Conservation (phyloP, 371 early-diverging fungal species). For the Choanephora cucurbitarum region DNA sequence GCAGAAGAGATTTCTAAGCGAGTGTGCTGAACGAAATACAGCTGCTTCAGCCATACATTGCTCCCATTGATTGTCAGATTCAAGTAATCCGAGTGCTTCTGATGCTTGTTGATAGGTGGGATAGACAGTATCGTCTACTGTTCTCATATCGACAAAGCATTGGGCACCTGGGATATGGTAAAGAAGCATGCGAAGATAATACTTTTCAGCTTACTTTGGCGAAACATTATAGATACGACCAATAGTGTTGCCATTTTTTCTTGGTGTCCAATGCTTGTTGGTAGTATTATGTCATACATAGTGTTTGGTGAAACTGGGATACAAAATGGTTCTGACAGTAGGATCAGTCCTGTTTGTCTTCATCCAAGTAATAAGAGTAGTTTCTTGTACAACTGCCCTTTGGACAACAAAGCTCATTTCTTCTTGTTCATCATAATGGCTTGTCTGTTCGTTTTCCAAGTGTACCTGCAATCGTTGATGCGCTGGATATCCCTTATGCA, state of each 20-base stretch:
- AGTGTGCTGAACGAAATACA: not conserved
- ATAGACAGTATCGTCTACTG: slow-evolving; percentile 5
- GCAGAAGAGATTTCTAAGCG: slow-evolving; percentile 18
- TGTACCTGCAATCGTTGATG: not conserved
- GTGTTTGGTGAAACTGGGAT: slow-evolving; percentile 16
- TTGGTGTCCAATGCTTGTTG: not conserved
- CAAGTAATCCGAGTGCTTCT: slow-evolving; percentile 11
- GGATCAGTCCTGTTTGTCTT: not conserved
- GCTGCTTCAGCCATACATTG: slow-evolving; percentile 16
- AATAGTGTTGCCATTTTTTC: slow-evolving; percentile 8
- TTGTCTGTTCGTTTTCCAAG: no score
- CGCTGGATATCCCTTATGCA: slow-evolving; percentile 17
- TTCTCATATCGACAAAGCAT: slow-evolving; percentile 13
- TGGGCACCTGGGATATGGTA: slow-evolving; percentile 13
- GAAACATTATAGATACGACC: slow-evolving; percentile 20
- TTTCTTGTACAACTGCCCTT: not conserved
- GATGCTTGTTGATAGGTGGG: slow-evolving; percentile 16
- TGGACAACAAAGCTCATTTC: not conserved
- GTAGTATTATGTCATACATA: slow-evolving; percentile 12
- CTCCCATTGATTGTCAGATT: slow-evolving; percentile 14
- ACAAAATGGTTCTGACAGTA: slow-evolving; percentile 12
- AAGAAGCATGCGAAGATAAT: slow-evolving; percentile 19
- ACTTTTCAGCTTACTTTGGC: slow-evolving; percentile 24
- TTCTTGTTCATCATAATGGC: not conserved
- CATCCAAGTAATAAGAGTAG: not conserved